A percentile compares a stretch with the other conserved stretches of the same genome.
phyloP scores from a whole-genome alignment of 2,329 filamentous ascomycete species.

The Calonectria leucothoes region DNA sequence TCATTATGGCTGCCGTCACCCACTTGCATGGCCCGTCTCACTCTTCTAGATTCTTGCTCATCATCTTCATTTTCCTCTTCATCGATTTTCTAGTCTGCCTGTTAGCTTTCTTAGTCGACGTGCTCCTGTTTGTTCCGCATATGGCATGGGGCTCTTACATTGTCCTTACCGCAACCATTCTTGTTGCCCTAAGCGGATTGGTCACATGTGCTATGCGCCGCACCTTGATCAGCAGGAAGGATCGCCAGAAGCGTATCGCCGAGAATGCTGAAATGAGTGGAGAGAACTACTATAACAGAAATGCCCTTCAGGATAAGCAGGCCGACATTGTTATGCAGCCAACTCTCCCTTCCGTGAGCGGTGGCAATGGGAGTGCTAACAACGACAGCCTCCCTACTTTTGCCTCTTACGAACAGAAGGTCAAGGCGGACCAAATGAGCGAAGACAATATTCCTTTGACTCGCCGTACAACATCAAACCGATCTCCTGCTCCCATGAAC shows the following conservation, averaged over 20 bases:
- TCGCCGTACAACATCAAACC: slow-evolving; percentile 69
- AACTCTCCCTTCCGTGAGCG: slow-evolving; percentile 68
- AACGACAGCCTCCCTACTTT: slow-evolving; percentile 65
- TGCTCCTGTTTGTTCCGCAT: slow-evolving; percentile 94
- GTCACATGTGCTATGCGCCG: slow-evolving; percentile 96
- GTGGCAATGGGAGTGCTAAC: slow-evolving; percentile 60
- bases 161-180: slow-evolving; percentile 87
- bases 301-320: slow-evolving; percentile 66
- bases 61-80: slow-evolving; percentile 86
- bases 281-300: slow-evolving; percentile 86
- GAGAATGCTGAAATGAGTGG: slow-evolving; percentile 98
- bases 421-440: slow-evolving; percentile 69
- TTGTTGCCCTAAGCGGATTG: slow-evolving; percentile 84
- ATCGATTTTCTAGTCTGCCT: slow-evolving; percentile 86
- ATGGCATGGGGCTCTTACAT: slow-evolving; percentile 95
- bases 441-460: slow-evolving; percentile 81
- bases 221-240: slow-evolving; percentile 90
- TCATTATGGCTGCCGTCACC: slow-evolving; percentile 81
- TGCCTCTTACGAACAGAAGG: slow-evolving; percentile 75
- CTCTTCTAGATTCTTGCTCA: slow-evolving; percentile 87
- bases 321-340: slow-evolving; percentile 62
- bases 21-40: slow-evolving; percentile 91
- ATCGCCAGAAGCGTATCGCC: slow-evolving; percentile 89
- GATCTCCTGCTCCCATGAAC: slow-evolving; percentile 60
- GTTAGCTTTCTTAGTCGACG: slow-evolving; percentile 91